Base-by-base conservation (phyloP, 176 grass and related monocot genomes). In the Lolium perenne region DNA sequence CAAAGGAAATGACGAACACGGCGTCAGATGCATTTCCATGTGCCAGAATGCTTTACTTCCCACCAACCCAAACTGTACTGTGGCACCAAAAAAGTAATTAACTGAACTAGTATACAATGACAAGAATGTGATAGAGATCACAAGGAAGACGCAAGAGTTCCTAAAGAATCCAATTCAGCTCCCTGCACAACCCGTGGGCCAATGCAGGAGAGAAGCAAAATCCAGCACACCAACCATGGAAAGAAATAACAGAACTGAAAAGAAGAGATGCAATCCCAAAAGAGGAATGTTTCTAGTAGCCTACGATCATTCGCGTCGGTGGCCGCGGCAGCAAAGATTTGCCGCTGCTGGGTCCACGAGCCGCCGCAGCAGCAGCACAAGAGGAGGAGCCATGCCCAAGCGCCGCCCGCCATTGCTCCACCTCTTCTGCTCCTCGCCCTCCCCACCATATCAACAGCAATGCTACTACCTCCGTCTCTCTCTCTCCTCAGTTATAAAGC, bases 281-380 rank as follows among this genome's bases (percentile, higher is more conserved):
- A 71, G 68, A 53, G 8, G 86, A 50, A 85, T 15, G 45, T 61
- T 82, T 89, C 71, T 13, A 32, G 26, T 58, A 41, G 12, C 78
- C 23, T 67, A 90, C 89, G 84, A 87, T 90, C 89, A 87, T 83
- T 90, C 43, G 56, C 54, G 89, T 90, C 89, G 35, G 89, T 90
- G 74, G 73, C 64, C 56, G 84, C 89, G 11, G 54, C 56, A 29
- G 68, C 89, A 47, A 87, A 90, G 84, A 74, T 86, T 79, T 56
- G 74, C 76, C 6, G 57, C 74, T 71, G 83, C 65, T 77, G 84
- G 65, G 73, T 64, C 89, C 79, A 86, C 62, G 65, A 43, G 65
- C 49, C 53, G 65, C 49, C 53, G 80, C 56, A 82, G 63, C 71
- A 82, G 63, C 61, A 29, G 46, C 29, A 68, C 29, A 83, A 17